Evolutionary conservation across 805 yeast species (phyloP).

Genomic region (Yueomyces sp.): DNA sequence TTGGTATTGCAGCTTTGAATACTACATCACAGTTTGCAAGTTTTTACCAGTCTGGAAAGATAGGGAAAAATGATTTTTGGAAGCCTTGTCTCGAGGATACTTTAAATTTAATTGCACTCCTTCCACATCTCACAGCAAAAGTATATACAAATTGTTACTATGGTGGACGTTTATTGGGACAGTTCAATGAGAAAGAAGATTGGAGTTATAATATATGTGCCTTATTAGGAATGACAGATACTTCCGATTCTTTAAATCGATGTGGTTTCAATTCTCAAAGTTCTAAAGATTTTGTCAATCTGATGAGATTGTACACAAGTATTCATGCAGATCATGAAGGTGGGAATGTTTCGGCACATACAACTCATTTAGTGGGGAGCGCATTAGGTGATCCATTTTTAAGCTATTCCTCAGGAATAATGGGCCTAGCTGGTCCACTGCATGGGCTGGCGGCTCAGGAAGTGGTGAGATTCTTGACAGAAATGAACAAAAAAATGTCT

Average conservation of each 20-base stretch:
- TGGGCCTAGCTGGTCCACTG: constrained; percentile 77
- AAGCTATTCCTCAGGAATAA: constrained; percentile 65
- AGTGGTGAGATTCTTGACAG: constrained; percentile 60
- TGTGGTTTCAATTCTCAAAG: constrained; percentile 23
- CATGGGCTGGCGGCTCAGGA: constrained; percentile 83
- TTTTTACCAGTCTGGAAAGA: constrained; percentile 54
- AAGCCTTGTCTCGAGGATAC: constrained; percentile 62
- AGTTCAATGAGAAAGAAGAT: constrained; percentile 41
- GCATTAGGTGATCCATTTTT: constrained; percentile 67
- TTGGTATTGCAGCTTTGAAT: constrained; percentile 63
- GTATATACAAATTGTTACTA: constrained; percentile 51
- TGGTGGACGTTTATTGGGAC: constrained; percentile 41
- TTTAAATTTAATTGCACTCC: constrained; percentile 53
- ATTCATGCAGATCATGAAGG: constrained; percentile 85
- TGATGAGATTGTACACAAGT: constrained; percentile 67
- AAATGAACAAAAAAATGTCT: constrained; percentile 39
- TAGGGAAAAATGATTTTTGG: constrained; percentile 62
- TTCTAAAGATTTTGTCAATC: constrained; percentile 48
- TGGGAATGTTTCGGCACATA: constrained; percentile 78
- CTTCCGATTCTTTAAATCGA: constrained; percentile 21
- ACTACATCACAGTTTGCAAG: constrained; percentile 57
- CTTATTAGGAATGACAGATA: constrained; percentile 43
- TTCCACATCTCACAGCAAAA: constrained; percentile 64
- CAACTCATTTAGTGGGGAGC: constrained; percentile 75
- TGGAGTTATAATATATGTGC: constrained; percentile 63